phyloP scores from a whole-genome alignment of 495 filamentous ascomycete genomes.

The Lophiotrema nucula region DNA sequence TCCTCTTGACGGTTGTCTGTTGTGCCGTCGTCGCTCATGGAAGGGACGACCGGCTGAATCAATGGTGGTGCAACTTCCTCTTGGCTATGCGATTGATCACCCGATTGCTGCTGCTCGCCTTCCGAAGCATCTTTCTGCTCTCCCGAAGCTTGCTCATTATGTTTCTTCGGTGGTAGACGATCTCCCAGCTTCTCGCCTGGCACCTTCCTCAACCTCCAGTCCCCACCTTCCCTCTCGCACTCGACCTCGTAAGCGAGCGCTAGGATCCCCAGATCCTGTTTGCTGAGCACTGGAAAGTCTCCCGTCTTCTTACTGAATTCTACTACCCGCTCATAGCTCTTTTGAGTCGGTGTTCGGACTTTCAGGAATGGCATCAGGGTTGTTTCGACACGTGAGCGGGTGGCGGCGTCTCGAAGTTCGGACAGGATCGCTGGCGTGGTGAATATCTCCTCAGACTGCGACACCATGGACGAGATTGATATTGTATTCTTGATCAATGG shows the following conservation, averaged over 20 bases:
- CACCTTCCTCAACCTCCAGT: constrained; percentile 74
- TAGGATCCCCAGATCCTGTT: constrained; percentile 81
- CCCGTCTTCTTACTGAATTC: constrained; percentile 89
- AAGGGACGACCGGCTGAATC: background rate
- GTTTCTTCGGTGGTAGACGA: constrained; percentile 56
- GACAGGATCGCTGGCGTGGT: constrained; percentile 83
- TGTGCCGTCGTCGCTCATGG: background rate
- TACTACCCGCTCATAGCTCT: constrained; percentile 73
- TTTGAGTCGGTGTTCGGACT: constrained; percentile 66
- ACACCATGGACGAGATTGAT: constrained; percentile 22
- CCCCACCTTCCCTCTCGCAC: constrained; percentile 75
- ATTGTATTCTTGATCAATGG: constrained; percentile 90
- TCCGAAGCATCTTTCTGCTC: background rate
- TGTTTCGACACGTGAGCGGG: constrained; percentile 75
- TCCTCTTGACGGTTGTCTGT: background rate
- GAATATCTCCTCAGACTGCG: constrained; percentile 65
- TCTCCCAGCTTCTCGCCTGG: constrained; percentile 77
- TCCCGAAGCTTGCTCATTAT: constrained; percentile 8
- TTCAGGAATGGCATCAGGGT: constrained; percentile 81
- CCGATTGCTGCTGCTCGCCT: background rate
- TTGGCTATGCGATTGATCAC: too few relatives aligned
- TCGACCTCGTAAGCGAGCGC: constrained; percentile 91
- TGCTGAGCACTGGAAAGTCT: constrained; percentile 81
- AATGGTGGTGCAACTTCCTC: background rate
- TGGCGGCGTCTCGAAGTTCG: constrained; percentile 85